Evolutionary conservation across 176 grass and related monocot genomes (phyloP).

Genomic region (Saccharum officinarum): DNA sequence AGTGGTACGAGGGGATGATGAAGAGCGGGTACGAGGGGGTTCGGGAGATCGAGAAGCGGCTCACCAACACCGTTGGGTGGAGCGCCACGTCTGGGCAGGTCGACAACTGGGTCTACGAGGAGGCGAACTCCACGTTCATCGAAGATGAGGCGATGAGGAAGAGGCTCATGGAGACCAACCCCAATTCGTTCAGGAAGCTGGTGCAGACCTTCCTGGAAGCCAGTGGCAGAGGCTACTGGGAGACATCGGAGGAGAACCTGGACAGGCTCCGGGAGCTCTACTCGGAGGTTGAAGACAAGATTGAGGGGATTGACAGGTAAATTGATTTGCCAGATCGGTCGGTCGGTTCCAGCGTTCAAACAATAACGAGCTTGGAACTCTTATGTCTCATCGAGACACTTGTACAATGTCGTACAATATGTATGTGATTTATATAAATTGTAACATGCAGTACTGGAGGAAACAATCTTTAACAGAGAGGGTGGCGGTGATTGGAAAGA

Average conservation of each 20-base stretch:
- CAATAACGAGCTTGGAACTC: neutral
- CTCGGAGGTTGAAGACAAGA: slow-evolving; percentile 98
- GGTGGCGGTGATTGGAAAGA: slow-evolving; percentile 27
- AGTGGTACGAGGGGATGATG: slow-evolving; percentile 99
- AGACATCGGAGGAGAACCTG: slow-evolving; percentile 95
- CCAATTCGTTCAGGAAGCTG: slow-evolving; percentile 94
- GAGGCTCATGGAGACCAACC: slow-evolving; percentile 89
- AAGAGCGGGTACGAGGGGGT: slow-evolving; percentile 91
- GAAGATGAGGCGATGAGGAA: slow-evolving; percentile 91
- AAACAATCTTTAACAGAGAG: slow-evolving; percentile 45
- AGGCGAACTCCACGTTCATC: slow-evolving; percentile 89
- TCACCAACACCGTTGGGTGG: slow-evolving; percentile 98
- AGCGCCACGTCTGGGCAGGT: slow-evolving; percentile 96
- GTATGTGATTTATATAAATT: slow-evolving; percentile 41
- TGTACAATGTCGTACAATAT: slow-evolving; percentile 35
- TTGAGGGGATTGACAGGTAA: slow-evolving; percentile 94
- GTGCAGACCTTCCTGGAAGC: slow-evolving; percentile 98
- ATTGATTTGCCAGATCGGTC: neutral
- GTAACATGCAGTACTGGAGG: slow-evolving; percentile 36
- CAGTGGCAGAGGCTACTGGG: slow-evolving; percentile 96
- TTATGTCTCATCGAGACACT: slow-evolving; percentile 4
- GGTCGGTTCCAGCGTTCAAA: slow-evolving; percentile 26
- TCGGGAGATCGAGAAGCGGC: slow-evolving; percentile 92
- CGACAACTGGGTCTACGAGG: slow-evolving; percentile 99
- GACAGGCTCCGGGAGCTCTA: slow-evolving; percentile 81